Conservation (phyloP, 2,329 filamentous ascomycete species). For the Phyllosticta citribraziliensis region DNA sequence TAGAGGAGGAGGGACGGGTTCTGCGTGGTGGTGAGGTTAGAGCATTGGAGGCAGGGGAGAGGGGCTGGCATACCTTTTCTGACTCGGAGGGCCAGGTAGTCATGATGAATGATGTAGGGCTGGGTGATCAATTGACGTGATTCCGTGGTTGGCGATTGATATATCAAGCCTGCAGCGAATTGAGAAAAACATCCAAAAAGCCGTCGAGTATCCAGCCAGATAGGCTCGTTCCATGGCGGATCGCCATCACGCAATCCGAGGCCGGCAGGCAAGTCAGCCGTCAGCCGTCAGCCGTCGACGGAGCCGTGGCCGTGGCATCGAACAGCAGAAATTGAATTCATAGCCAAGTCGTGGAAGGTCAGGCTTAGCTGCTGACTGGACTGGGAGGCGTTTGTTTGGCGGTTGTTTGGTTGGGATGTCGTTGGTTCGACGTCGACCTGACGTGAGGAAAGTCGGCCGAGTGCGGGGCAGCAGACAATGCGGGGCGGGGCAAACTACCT, state of each 20-base stretch:
- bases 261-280: not conserved
- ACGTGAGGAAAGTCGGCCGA: not conserved
- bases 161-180: too few species aligned
- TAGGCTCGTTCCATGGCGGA: not conserved
- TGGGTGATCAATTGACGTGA: too few species aligned
- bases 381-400: not conserved
- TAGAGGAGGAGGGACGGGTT: constrained; percentile 37
- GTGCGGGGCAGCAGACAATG: not conserved
- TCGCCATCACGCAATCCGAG: not conserved
- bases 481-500: too few species aligned
- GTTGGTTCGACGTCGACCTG: not conserved
- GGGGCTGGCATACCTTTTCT: constrained; percentile 2
- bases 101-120: not conserved
- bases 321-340: too few species aligned
- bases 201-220: not conserved
- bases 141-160: not conserved
- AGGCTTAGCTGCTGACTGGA: not conserved
- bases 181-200: not conserved
- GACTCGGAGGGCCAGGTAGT: not conserved
- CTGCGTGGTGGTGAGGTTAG: constrained; percentile 8
- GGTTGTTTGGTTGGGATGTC: not conserved
- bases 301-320: not conserved
- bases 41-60: not conserved
- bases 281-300: not conserved
- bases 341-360: not conserved